Base-by-base conservation (phyloP, 371 early-diverging fungal genomes). In the Racocetra persica region DNA sequence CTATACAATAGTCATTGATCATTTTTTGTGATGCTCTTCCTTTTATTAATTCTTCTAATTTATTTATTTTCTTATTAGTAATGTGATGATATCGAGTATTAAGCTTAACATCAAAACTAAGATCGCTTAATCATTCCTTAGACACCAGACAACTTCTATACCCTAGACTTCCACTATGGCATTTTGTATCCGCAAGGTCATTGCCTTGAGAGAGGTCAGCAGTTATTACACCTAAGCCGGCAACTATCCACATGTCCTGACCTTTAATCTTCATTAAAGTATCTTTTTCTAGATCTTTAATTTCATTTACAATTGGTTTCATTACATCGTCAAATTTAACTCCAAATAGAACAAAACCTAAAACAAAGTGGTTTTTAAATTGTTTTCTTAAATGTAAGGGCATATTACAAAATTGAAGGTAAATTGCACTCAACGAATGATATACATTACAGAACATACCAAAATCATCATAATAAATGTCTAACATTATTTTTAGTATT, bases 321-420 rank as follows among this genome's bases (percentile, higher is more conserved):
- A 67, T 32, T 18, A 67, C 28, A 36, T 67, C 10, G 7, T 67
- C 20, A 7, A 32, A 38, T 4, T 32, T 36, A 18, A 5, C n/a
- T 18, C 20, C 22, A n/a, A 67, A 67, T 20, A 45, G 22, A 38
- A 67, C 41, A 67, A 67, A 67, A 10, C 67, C 41, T 7, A 66
- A 18, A 32, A 66, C 8, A 32, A 66, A 66, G 36, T 66, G 67
- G 20, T 38, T 66, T 66, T 66, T 66, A 10, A 66, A 7, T 41
- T 66, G 13, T 66, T 66, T 16, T 18, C 20, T 28, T 38, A 66
- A 18, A 14, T 16, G 20, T 18, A 38, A 38, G 18, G 32, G 4
- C 67, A 66, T 66, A 41, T 66, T 66, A 41, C 38, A 28, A 32
- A 66, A 38, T 41, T 66, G 67, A 38, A 65, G 7, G 13, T 65